Conservation (phyloP, 1,284 basidiomycete genomes). For the Cerrena zonata region DNA sequence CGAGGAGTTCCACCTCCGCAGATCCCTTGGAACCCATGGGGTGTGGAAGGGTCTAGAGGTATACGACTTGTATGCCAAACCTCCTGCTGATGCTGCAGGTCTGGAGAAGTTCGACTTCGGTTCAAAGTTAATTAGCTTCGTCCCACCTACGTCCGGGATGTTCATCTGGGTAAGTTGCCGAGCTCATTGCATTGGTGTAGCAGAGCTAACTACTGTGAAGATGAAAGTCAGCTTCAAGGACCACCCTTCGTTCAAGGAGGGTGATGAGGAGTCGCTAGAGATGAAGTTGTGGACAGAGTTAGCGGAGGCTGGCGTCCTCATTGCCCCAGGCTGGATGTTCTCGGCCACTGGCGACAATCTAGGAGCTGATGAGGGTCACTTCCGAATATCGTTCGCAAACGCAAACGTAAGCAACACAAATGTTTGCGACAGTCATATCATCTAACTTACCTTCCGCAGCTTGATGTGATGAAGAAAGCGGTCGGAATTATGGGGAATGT, state of each 20-base stretch:
- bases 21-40: slow-evolving; percentile 25
- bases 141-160: slow-evolving; percentile 68
- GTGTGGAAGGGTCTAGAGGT: slow-evolving; percentile 37
- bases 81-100: slow-evolving; percentile 17
- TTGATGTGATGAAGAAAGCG: slow-evolving; percentile 25
- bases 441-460: slow-evolving; percentile 12
- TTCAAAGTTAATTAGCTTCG: slow-evolving; percentile 54
- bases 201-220: too few species aligned
- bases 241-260: slow-evolving; percentile 43
- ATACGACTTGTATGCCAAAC: slow-evolving; percentile 39
- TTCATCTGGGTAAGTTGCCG: slow-evolving; percentile 51
- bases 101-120: slow-evolving; percentile 38
- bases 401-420: slow-evolving; percentile 37
- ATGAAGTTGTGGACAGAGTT: slow-evolving; percentile 49
- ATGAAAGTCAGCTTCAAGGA: slow-evolving; percentile 59
- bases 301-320: slow-evolving; percentile 55
- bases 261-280: slow-evolving; percentile 45
- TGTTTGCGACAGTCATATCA: background rate
- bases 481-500: slow-evolving; percentile 26
- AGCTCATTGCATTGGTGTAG: too few species aligned
- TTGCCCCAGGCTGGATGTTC: slow-evolving; percentile 60
- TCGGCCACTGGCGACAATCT: slow-evolving; percentile 32
- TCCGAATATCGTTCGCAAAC: slow-evolving; percentile 59
- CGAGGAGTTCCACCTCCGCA: slow-evolving; percentile 46
- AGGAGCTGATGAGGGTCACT: slow-evolving; percentile 43